Conservation (phyloP, 768 basidiomycete species). For the Infundibulicybe gibba region DNA sequence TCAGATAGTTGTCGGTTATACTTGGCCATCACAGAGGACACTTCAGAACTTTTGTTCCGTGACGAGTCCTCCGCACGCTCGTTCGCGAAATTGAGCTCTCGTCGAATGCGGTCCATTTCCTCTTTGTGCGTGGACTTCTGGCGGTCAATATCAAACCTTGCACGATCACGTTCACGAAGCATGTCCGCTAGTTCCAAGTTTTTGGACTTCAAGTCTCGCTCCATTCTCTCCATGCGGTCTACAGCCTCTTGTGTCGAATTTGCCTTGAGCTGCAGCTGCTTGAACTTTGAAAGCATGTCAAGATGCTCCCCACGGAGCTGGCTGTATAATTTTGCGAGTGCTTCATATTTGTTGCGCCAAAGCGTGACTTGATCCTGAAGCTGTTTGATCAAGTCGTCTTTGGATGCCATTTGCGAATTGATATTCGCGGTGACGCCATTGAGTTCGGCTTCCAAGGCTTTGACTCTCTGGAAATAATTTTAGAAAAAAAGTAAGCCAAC, state of each 20-base stretch:
- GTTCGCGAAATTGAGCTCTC: slow-evolving; percentile 92
- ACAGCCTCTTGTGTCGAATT: slow-evolving; percentile 98
- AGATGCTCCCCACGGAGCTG: slow-evolving; percentile 96
- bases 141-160: slow-evolving; percentile 92
- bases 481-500: background rate
- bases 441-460: slow-evolving; percentile 91
- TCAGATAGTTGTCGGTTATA: slow-evolving; percentile 96
- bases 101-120: slow-evolving; percentile 86
- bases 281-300: slow-evolving; percentile 96
- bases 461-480: slow-evolving; percentile 69
- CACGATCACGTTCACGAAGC: slow-evolving; percentile 95
- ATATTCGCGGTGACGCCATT: slow-evolving; percentile 71
- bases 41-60: slow-evolving; percentile 89
- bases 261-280: slow-evolving; percentile 95
- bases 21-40: slow-evolving; percentile 81
- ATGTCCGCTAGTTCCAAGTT: slow-evolving; percentile 98
- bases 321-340: slow-evolving; percentile 96
- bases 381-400: slow-evolving; percentile 94
- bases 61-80: slow-evolving; percentile 96
- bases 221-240: slow-evolving; percentile 99
- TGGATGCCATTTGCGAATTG: slow-evolving; percentile 81
- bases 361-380: slow-evolving; percentile 94
- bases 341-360: slow-evolving; percentile 99
- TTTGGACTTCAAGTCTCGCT: slow-evolving; percentile 96
- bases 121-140: slow-evolving; percentile 94